Base-by-base conservation (phyloP, 2,329 filamentous ascomycete species). In the Penicillium hesseltinei region DNA sequence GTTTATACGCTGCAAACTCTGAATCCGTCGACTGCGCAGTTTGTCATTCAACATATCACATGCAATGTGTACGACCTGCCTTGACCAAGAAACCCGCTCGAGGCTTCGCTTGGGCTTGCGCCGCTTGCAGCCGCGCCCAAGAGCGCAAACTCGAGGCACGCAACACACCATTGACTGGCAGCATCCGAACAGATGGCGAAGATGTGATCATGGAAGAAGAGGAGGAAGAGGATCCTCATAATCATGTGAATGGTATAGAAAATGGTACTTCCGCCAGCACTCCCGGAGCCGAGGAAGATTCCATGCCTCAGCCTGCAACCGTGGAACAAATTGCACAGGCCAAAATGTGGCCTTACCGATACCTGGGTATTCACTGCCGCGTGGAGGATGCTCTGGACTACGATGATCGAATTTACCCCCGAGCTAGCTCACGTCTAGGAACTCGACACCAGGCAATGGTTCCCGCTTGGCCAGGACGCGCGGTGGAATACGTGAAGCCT, bases 21-120 rank as follows among this genome's bases (percentile, higher is more conserved):
- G 91, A 97, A 77, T 97, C 94, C 39, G 94, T 97, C 25, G 93
- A 97, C 74, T 99, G 94, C 75, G 94, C 93, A 44, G 92, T 97
- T 54, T 99, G 94, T 75, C 85, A 88, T 71, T 88, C 92, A 73
- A 97, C 93, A 15, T 99, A 97, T 77, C 94, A 99, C 79, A 97
- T 99, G 93, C 91, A 92, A 69, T 99, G 94, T 74, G 94, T 99
- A 56, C 88, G 89, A 60, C 94, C 94, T 40, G 91, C 92, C 38
- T 77, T 99, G 61, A 83, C 92, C 52, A 99, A 97, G 76, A 99
- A 99, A 76, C 94, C 94, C 21, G 96, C 93, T 46, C 88, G 94
- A 75, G 94, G 94, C 39, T 99, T 99, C 77, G 94, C 92, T 5
- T 99, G 94, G 94, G 93, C 94, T 31, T 99, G 94, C 75, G 94